phyloP scores from a whole-genome alignment of 768 basidiomycete species.

The Lactifluus volemus region DNA sequence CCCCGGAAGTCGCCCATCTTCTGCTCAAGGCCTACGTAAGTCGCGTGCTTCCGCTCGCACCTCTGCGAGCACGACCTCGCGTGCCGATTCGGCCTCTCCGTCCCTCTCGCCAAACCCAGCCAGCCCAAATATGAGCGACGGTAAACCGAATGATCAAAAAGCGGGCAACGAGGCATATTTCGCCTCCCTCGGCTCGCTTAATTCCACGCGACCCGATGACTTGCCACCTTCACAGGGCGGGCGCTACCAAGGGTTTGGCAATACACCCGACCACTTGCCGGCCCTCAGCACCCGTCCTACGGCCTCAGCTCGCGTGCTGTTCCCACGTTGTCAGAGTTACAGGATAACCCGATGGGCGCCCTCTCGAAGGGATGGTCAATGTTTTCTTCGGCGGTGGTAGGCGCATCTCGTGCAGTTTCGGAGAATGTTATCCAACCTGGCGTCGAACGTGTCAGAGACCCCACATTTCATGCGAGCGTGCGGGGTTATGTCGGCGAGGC shows the following conservation, averaged over 20 bases:
- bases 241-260: constrained; percentile 89
- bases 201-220: constrained; percentile 66
- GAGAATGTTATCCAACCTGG: constrained; percentile 90
- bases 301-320: constrained; percentile 70
- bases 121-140: constrained; percentile 36
- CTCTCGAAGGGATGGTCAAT: constrained; percentile 93
- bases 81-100: constrained; percentile 51
- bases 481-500: constrained; percentile 65
- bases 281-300: constrained; percentile 55
- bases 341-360: constrained; percentile 79
- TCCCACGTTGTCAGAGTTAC: constrained; percentile 72
- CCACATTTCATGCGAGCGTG: constrained; percentile 66
- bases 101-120: constrained; percentile 33
- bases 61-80: constrained; percentile 35
- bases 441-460: constrained; percentile 73
- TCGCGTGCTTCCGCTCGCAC: constrained; percentile 64
- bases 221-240: constrained; percentile 93
- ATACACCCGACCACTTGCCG: constrained; percentile 52
- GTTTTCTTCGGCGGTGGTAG: constrained; percentile 77
- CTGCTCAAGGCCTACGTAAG: constrained; percentile 81
- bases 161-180: constrained; percentile 84
- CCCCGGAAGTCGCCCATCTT: constrained; percentile 51
- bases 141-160: constrained; percentile 46
- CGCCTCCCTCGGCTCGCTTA: constrained; percentile 70
- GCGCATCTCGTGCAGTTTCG: constrained; percentile 69